Base-by-base conservation (phyloP, 495 filamentous ascomycete species). In the Penicillium roqueforti region DNA sequence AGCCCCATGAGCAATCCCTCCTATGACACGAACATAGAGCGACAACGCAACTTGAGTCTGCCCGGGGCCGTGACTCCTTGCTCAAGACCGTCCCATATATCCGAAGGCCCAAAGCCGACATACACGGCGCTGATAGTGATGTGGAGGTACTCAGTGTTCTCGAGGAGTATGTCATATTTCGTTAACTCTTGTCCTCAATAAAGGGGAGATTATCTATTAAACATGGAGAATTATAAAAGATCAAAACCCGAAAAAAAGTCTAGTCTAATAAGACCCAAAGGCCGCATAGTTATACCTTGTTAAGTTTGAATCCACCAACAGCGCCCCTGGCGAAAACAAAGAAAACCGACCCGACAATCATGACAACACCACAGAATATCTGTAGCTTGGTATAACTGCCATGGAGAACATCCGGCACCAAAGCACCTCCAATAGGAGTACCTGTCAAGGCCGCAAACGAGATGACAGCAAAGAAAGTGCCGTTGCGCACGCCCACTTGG, bases 401-500 rank as follows among this genome's bases (percentile, higher is more conserved):
- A 58, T 79, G 59, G 46, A 71, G 20, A 51, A 84, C 72, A 14
- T 70, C 66, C 3, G 61, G 62, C 2, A 89, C 70, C 37, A 93
- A 73, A 0, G 83, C 85, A 9, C 89, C 88, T 4, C 81, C 88
- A 63, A 92, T 89, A 1, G 89, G 89, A 34, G 76, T 82, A 3
- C 86, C 86, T 0, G 80, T 84, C 49, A 93, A 67, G 1, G 81
- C 84, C 22, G 83, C 88, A 46, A 91, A 64, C 3, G 80, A 77
- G 13, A 83, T 72, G 28, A 83, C 68, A 25, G 82, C 77, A 62
- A 91, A 89, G 50, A 83, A 68, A 0, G 80, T 78, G 3, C 89
- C 89, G n/a, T 74, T 87, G 19, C 89, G 77, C 1, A 87, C 74
- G 3, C 89, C 89, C 13, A 93, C 87, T 62, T 91, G 73, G 7